A percentile compares a stretch with the other conserved stretches of the same genome.
phyloP scores from a whole-genome alignment of 225 moss, liverwort and hornwort genomes.

The Pleurozium schreberi region DNA sequence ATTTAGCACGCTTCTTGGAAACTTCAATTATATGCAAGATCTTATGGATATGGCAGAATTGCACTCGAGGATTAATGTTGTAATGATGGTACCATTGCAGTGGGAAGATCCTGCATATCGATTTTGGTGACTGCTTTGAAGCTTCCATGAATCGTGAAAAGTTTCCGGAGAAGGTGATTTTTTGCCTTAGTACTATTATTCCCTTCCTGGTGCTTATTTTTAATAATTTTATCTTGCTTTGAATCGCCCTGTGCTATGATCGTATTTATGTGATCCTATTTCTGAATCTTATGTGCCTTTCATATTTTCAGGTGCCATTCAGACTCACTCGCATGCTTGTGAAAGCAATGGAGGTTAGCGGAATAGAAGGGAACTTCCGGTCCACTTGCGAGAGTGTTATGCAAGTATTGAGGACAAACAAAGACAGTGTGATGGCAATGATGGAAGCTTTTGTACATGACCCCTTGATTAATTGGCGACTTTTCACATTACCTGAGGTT shows the following conservation, averaged over 20 bases:
- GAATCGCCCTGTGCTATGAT: background rate
- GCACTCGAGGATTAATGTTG: background rate
- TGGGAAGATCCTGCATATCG: constrained; percentile 96
- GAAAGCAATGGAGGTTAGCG: constrained; percentile 99
- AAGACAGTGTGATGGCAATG: constrained; percentile 99
- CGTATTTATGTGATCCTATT: background rate
- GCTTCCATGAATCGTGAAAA: constrained; percentile 99
- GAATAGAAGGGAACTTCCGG: constrained; percentile 96
- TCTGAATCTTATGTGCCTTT: background rate
- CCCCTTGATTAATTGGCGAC: constrained; percentile 95
- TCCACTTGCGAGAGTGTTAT: constrained; percentile 94
- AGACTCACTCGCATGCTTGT: constrained; percentile 98
- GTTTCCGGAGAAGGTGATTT: constrained; percentile 84
- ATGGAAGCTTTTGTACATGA: constrained; percentile 99
- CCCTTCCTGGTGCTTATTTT: background rate
- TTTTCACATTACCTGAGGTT: constrained; percentile 72
- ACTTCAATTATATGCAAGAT: background rate
- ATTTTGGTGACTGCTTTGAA: constrained; percentile 99
- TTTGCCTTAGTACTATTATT: background rate
- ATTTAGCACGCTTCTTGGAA: background rate
- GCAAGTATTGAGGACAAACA: constrained; percentile 97
- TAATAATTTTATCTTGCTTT: background rate
- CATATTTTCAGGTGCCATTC: constrained; percentile 66
- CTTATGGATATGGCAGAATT: background rate
- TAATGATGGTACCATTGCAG: constrained; percentile 21